Evolutionary conservation across 1,139 yeast species (phyloP).

Genomic region (Taphrina flavorubra): DNA sequence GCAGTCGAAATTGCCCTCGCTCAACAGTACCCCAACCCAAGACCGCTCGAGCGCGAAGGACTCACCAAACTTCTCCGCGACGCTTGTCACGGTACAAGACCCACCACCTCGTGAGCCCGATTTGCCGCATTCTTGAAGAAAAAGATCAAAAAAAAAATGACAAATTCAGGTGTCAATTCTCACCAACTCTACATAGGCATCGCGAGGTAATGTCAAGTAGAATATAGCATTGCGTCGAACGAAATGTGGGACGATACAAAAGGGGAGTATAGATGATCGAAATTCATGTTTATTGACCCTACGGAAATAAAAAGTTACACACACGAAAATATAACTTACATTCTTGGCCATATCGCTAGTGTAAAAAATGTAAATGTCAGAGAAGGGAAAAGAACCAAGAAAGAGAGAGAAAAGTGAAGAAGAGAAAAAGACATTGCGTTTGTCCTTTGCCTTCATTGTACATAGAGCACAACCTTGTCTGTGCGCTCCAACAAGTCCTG

Average conservation of each 20-base stretch:
- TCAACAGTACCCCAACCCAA: slow-evolving; percentile 39
- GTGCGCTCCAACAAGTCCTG: slow-evolving; percentile 50
- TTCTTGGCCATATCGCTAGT: slow-evolving; percentile 11
- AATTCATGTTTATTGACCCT: no score
- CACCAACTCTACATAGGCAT: no score
- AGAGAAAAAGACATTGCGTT: no score
- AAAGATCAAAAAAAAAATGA: background rate
- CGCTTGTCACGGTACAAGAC: slow-evolving; percentile 8
- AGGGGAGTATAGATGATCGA: no score
- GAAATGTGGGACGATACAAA: no score
- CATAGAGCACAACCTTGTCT: slow-evolving; percentile 53
- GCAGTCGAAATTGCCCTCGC: slow-evolving; percentile 33
- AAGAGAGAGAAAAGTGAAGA: no score
- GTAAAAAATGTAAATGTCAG: background rate
- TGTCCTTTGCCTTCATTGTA: no score
- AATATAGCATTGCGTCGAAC: no score
- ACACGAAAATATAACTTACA: slow-evolving; percentile 1
- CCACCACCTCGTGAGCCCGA: background rate
- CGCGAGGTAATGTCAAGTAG: no score
- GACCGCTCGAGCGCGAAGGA: slow-evolving; percentile 36
- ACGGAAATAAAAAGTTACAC: background rate
- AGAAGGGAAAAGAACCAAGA: background rate
- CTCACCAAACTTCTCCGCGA: slow-evolving; percentile 24
- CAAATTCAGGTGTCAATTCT: no score
- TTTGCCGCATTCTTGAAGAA: background rate